Evolutionary conservation across 2,329 filamentous ascomycete species (phyloP).

Genomic region (Aspergillus pseudotamarii): DNA sequence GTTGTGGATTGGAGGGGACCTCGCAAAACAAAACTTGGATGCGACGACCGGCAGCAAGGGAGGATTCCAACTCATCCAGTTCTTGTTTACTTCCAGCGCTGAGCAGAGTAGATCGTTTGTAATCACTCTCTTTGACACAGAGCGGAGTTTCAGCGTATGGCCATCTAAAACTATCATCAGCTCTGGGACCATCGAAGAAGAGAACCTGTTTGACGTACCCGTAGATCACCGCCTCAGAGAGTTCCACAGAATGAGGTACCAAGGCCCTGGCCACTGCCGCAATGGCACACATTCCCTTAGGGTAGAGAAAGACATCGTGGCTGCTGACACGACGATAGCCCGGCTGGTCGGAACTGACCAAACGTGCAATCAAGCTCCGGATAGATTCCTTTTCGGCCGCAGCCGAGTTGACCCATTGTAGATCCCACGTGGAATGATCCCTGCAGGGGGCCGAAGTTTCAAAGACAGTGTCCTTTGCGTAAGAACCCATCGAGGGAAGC

Average conservation of each 20-base stretch:
- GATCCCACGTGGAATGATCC: not conserved
- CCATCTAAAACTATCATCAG: conserved; percentile 1
- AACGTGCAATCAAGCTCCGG: not conserved
- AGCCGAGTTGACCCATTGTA: conserved; percentile 5
- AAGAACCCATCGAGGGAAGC: not conserved
- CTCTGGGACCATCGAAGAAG: not conserved
- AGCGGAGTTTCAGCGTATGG: conserved; percentile 9
- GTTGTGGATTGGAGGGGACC: conserved; percentile 53
- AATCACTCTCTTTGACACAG: not conserved
- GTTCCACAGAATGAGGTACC: not conserved
- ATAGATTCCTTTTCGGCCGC: conserved; percentile 3
- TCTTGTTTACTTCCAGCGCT: conserved; percentile 15
- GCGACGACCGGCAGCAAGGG: conserved; percentile 11
- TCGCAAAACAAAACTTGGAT: conserved; percentile 52
- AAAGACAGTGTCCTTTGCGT: conserved; percentile 1
- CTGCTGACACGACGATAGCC: not conserved
- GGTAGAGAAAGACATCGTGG: conserved; percentile 9
- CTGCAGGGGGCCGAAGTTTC: not conserved
- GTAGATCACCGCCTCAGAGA: conserved; percentile 10
- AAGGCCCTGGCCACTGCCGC: conserved; percentile 5
- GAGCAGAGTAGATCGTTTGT: conserved; percentile 9
- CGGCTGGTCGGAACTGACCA: not conserved
- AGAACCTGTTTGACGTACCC: conserved; percentile 2
- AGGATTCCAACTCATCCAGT: conserved; percentile 19
- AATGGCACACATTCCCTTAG: conserved; percentile 12